Conservation (phyloP, 352 stramenopile species). For the Phytophthora boehmeriae region DNA sequence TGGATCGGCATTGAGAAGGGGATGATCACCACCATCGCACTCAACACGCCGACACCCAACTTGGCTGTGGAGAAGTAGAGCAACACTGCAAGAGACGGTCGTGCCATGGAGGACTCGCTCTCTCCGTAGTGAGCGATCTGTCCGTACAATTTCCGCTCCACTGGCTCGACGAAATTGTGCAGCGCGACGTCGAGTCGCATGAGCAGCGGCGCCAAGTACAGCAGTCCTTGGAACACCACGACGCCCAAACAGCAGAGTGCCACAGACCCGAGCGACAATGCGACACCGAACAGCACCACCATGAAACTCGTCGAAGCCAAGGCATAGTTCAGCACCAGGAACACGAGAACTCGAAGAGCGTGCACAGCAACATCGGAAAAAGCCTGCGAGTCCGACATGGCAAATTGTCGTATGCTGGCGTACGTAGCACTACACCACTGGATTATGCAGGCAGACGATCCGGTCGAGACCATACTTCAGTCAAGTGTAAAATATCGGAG, state of each 20-base stretch:
- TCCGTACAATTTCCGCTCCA: conserved; percentile 37
- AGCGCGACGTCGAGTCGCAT: conserved; percentile 61
- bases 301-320: conserved; percentile 57
- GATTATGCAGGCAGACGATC: too few relatives aligned
- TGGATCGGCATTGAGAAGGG: conserved; percentile 49
- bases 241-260: conserved; percentile 72
- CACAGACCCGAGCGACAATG: conserved; percentile 54
- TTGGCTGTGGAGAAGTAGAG: conserved; percentile 55
- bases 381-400: conserved; percentile 15
- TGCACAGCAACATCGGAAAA: conserved; percentile 12
- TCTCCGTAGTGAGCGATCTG: conserved; percentile 38
- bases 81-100: conserved; percentile 42
- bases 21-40: conserved; percentile 40
- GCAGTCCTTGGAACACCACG: conserved; percentile 64
- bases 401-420: neutral
- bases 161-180: conserved; percentile 65
- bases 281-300: conserved; percentile 54
- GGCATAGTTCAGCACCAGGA: conserved; percentile 67
- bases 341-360: conserved; percentile 37
- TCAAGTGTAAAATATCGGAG: too few relatives aligned
- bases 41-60: conserved; percentile 43
- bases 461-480: too few relatives aligned
- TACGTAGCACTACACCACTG: neutral
- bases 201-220: conserved; percentile 57
- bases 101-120: conserved; percentile 21